Evolutionary conservation across 768 basidiomycete species (phyloP).

Genomic region (Xerocomus brunneocitrinus): DNA sequence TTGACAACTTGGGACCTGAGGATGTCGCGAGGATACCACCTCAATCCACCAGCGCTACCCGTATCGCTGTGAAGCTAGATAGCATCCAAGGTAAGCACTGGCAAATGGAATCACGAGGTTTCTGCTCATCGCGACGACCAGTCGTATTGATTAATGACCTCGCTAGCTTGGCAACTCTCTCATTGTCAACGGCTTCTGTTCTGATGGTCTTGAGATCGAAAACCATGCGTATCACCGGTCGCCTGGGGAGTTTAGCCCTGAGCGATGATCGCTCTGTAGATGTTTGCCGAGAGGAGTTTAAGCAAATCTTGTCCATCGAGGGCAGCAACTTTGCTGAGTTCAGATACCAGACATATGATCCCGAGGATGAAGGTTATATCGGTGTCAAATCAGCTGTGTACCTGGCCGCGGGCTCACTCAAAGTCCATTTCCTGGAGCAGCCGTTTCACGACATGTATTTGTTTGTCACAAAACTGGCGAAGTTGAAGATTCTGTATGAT

Average conservation of each 20-base stretch:
- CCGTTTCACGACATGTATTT: slow-evolving; percentile 87
- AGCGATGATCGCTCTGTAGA: slow-evolving; percentile 61
- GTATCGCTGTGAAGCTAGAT: slow-evolving; percentile 77
- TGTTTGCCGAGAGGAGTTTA: slow-evolving; percentile 62
- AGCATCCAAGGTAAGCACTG: slow-evolving; percentile 65
- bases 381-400: slow-evolving; percentile 82
- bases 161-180: slow-evolving; percentile 75
- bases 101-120: background rate
- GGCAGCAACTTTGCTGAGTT: slow-evolving; percentile 93
- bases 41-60: slow-evolving; percentile 54
- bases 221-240: slow-evolving; percentile 73
- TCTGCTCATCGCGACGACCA: slow-evolving; percentile 28
- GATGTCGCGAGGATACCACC: slow-evolving; percentile 1
- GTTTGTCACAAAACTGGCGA: slow-evolving; percentile 81
- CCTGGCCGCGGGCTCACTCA: slow-evolving; percentile 85
- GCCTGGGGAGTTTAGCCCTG: slow-evolving; percentile 78
- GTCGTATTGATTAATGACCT: slow-evolving; percentile 75
- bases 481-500: slow-evolving; percentile 91
- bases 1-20: slow-evolving; percentile 8
- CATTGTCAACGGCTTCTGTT: slow-evolving; percentile 87
- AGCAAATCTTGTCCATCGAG: slow-evolving; percentile 86
- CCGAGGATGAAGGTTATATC: slow-evolving; percentile 58
- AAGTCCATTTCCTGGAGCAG: slow-evolving; percentile 81
- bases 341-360: slow-evolving; percentile 87
- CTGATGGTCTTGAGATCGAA: slow-evolving; percentile 66